Base-by-base conservation (phyloP, 306 rosid species). In the Corylus avellana region DNA sequence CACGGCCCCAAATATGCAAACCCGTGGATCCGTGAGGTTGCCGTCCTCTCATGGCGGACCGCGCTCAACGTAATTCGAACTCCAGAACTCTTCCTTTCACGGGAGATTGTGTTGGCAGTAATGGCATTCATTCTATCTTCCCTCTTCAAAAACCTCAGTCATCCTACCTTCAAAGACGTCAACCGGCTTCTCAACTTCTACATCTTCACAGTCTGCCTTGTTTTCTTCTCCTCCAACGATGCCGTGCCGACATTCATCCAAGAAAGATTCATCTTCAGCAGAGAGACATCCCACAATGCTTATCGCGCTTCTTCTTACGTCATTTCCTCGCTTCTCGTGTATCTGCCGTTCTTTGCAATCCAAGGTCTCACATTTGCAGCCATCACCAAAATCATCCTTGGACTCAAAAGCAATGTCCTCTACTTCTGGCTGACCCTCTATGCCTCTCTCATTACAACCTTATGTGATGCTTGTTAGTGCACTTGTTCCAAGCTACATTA, bases 391-490 rank as follows among this genome's bases (percentile, higher is more conserved):
- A 1, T 80, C 77, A 51, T 90, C 63, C 94, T 94, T 70, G 87
- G 27, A 51, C 83, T 92, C 73, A 71, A 76, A 29, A 77, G 92
- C 83, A 85, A 17, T 42, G 77, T 92, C 32, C 49, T 91, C 12
- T 0, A 68, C 27, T 94, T 91, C 75, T 91, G 97, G 98, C 78
- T 92, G 3, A 87, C 87, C 81, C 93, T 94, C 46, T 91, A 59
- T 62, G 91, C 97, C 63, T 88, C 97, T 0, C 97, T 94, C 63
- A 90, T 94, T 14, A 91, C 98, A 32, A 94, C 97, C 92, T 18
- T 94, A 92, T 76, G 98, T 88, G 71, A 92, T 94, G 97, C 95
- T 94, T 55, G 95, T 94, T 22, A 92, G 97, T 54, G 95, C 97
- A 3, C 89, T 94, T 37, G 97, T 94, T n/a, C 98, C 98, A 10